Evolutionary conservation across 305 asterid species (phyloP).

Genomic region (Solanum chacoense): DNA sequence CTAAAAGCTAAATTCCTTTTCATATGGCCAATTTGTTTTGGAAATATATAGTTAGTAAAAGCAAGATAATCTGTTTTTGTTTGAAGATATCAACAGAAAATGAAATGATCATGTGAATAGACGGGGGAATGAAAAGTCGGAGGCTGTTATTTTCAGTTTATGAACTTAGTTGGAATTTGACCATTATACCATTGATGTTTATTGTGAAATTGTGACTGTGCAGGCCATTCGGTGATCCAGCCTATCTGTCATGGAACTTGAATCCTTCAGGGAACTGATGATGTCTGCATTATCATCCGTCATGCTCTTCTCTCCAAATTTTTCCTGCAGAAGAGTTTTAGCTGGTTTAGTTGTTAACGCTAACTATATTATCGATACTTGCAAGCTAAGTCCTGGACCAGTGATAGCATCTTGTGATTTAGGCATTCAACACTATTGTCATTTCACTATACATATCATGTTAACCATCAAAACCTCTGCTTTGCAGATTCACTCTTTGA

Average conservation of each 20-base stretch:
- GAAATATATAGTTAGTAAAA: not conserved
- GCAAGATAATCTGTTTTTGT: not conserved
- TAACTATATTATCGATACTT: not conserved
- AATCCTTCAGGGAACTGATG: constrained; percentile 18
- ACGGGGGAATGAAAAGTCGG: not conserved
- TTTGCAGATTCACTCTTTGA: not conserved
- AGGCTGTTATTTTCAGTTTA: not conserved
- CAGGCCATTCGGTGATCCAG: constrained; percentile 86
- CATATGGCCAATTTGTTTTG: not conserved
- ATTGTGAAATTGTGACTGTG: not conserved
- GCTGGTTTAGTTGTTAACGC: not conserved
- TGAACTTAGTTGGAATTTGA: not conserved
- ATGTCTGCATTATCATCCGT: not conserved
- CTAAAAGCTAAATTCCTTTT: not conserved
- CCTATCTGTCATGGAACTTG: constrained; percentile 73
- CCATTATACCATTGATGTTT: not conserved
- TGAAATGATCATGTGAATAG: not conserved
- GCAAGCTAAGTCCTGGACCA: not conserved
- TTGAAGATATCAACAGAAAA: not conserved
- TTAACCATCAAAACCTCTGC: not conserved
- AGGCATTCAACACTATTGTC: not conserved
- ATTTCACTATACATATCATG: not conserved
- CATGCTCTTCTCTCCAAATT: not conserved
- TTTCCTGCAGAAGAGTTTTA: not conserved
- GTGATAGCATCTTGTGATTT: not conserved